Conservation (phyloP, 2,329 filamentous ascomycete species). For the Alternaria atra region DNA sequence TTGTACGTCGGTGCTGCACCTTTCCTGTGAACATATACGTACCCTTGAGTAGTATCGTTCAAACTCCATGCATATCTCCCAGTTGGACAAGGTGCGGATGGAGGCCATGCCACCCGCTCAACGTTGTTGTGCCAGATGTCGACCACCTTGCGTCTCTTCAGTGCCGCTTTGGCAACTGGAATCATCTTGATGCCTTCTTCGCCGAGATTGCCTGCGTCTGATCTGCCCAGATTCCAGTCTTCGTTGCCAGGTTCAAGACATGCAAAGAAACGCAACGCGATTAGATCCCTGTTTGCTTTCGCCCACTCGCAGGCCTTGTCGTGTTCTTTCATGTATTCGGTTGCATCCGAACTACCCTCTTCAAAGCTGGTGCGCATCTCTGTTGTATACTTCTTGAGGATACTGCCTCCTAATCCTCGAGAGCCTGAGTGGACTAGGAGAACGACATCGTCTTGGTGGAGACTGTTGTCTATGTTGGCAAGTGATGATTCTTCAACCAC, state of each 20-base stretch:
- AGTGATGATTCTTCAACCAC: slow-evolving; percentile 43
- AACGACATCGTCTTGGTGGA: slow-evolving; percentile 44
- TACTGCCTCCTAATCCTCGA: slow-evolving; percentile 46
- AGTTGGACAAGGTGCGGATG: slow-evolving; percentile 12
- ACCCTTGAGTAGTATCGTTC: slow-evolving; percentile 13
- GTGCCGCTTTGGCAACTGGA: slow-evolving; percentile 18
- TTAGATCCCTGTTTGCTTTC: slow-evolving; percentile 50
- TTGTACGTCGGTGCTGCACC: slow-evolving; percentile 48
- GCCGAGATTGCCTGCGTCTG: slow-evolving; percentile 2
- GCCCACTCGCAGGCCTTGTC: slow-evolving; percentile 50
- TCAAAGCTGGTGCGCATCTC: slow-evolving; percentile 37
- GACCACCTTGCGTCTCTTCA: slow-evolving; percentile 44
- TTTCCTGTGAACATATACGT: slow-evolving; percentile 52
- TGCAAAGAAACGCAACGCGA: slow-evolving; percentile 50
- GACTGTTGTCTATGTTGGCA: slow-evolving; percentile 12
- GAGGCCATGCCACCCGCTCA: slow-evolving; percentile 44
- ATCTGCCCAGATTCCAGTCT: slow-evolving; percentile 26
- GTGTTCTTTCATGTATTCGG: slow-evolving; percentile 47
- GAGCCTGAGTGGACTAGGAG: slow-evolving; percentile 52
- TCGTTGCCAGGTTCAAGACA: slow-evolving; percentile 48
- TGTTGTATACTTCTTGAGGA: slow-evolving; percentile 43
- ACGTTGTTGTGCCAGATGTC: slow-evolving; percentile 53
- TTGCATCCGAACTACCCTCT: slow-evolving; percentile 33
- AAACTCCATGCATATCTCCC: slow-evolving; percentile 1
- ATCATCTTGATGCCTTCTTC: slow-evolving; percentile 20